Evolutionary conservation across 805 yeast species (phyloP), one percentile per base, ranked within the genome.

Genomic region (Nakazawaea laoshanensis): DNA sequence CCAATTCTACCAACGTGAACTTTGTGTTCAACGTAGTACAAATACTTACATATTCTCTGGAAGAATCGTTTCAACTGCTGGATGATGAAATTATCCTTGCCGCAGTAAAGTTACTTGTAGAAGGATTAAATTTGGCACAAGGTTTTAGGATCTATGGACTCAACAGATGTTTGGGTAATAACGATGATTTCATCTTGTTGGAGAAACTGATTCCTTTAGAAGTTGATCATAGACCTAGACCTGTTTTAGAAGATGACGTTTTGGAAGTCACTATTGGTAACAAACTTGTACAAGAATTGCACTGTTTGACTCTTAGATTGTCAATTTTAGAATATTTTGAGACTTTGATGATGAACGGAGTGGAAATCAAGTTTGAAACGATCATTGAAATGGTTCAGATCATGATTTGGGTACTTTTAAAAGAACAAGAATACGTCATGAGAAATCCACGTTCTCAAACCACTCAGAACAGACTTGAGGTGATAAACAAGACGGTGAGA

Each of bases 111-210:
- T 36, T 50, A 17, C 26, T 56, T 25, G 46, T 63, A 10, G 62
- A 64, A 16, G 75, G 67, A 6, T 46, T 65, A 3, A 62, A 64
- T 0, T 44, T 55, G 17, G 51, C 52, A 26, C 53, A 52, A 4
- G 67, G 61, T 38, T 63, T 69, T 43, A 53, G 61, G 43, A 55
- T 72, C 29, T 69, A 57, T 42, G 82, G 84, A 0, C 50, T 77
- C 29, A 76, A 72, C 46, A 47, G 78, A 37, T 40, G 61, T 3
- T 33, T 72, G 19, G 84, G 84, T 1, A 68, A 70, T 41, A 72
- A 70, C 38, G 35, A 41, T 2, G 71, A 67, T 43, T 53, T 61
- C 19, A 41, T 39, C 9, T 56, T 69, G 13, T 44, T 77, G 21
- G 65, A 65, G 14, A 48, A 56, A 19, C 47, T 70, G 3, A 53